phyloP scores from a whole-genome alignment of 2,329 filamentous ascomycete genomes.

The Westerdykella ornata region DNA sequence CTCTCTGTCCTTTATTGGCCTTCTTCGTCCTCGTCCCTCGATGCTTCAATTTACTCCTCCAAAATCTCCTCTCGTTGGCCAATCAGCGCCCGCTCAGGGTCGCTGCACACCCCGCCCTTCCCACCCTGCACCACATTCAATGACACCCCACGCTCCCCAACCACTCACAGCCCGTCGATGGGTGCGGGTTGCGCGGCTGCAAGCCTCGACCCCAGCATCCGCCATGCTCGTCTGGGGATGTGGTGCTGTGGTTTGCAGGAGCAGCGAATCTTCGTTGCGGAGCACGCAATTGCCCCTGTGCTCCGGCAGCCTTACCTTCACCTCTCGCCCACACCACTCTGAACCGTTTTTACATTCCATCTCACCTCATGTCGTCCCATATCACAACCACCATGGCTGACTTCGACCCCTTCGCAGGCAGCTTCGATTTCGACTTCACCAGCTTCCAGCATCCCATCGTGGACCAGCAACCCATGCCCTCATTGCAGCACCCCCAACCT shows the following conservation, averaged over 20 bases:
- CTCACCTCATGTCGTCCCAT: slow-evolving; percentile 1
- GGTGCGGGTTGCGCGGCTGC: not conserved
- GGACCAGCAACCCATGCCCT: slow-evolving; percentile 23
- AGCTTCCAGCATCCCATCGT: slow-evolving; percentile 33
- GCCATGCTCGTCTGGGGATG: slow-evolving; percentile 13
- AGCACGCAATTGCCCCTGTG: slow-evolving; percentile 36
- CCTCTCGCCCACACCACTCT: slow-evolving; percentile 5
- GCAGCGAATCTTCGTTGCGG: slow-evolving; percentile 14
- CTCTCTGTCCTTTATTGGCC: slow-evolving; percentile 1
- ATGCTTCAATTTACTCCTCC: slow-evolving; percentile 7
- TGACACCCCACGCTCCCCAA: slow-evolving; percentile 21
- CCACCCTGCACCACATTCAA: slow-evolving; percentile 21
- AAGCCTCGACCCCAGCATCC: slow-evolving; percentile 4
- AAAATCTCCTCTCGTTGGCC: slow-evolving; percentile 8
- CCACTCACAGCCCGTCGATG: slow-evolving; percentile 21
- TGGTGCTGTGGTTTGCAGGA: slow-evolving; percentile 15
- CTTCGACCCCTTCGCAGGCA: slow-evolving; percentile 33
- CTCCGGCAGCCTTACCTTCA: not conserved
- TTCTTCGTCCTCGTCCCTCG: slow-evolving; percentile 5
- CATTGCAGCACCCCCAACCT: slow-evolving; percentile 22
- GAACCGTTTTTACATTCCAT: not conserved
- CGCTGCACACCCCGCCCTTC: slow-evolving; percentile 23
- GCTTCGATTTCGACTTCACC: slow-evolving; percentile 45
- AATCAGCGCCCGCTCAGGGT: slow-evolving; percentile 17
- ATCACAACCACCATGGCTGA: slow-evolving; percentile 27